Conservation (phyloP, 352 stramenopile species). For the Pythium sp. region DNA sequence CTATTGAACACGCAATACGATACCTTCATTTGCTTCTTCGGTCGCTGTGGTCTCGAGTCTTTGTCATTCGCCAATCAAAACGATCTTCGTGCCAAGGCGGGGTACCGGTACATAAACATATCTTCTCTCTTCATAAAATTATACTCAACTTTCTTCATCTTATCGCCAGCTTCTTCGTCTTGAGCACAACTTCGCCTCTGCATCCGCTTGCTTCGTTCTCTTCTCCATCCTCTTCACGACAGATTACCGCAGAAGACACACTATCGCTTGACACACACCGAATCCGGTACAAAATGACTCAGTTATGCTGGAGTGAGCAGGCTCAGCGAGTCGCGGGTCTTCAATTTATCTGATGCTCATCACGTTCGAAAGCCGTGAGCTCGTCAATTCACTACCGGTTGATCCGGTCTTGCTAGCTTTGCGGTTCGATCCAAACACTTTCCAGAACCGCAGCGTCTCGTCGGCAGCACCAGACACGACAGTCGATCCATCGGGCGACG, state of each 20-base stretch:
- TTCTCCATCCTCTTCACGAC: neutral
- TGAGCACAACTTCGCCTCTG: neutral
- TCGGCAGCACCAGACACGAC: slow-evolving; percentile 97
- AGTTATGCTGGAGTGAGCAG: neutral
- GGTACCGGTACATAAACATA: neutral
- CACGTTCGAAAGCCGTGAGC: slow-evolving; percentile 69
- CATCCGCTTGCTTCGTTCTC: neutral
- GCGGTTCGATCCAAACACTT: slow-evolving; percentile 94
- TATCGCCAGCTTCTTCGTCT: neutral
- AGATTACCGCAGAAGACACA: neutral
- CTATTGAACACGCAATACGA: neutral
- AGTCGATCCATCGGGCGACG: slow-evolving; percentile 96
- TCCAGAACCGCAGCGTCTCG: slow-evolving; percentile 99
- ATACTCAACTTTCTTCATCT: slow-evolving; percentile 9
- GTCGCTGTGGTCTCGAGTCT: neutral
- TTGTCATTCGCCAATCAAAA: slow-evolving; percentile 1
- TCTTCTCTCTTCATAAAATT: slow-evolving; percentile 11
- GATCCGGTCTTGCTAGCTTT: slow-evolving; percentile 67
- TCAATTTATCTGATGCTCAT: slow-evolving; percentile 77
- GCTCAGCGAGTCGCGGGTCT: neutral
- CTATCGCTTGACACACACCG: neutral
- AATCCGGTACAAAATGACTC: slow-evolving; percentile 5
- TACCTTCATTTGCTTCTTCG: neutral
- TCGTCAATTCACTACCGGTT: slow-evolving; percentile 47
- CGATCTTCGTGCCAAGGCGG: neutral